Percentiles rank a stretch among this genome's conserved stretches.
phyloP scores from a whole-genome alignment of 805 yeast species.

The Scheffersomyces amazonensis region DNA sequence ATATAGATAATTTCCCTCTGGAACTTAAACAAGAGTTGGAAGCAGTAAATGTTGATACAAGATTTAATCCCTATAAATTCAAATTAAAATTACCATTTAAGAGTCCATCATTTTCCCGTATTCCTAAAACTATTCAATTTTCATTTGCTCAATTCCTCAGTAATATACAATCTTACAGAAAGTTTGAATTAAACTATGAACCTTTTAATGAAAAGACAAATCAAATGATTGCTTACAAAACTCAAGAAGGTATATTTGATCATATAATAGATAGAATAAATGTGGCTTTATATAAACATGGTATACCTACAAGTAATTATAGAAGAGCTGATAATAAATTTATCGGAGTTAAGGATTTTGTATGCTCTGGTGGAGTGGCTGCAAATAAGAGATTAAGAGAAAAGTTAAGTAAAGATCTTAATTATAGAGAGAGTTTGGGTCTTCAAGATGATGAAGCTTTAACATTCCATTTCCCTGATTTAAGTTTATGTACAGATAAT shows the following conservation, averaged over 20 bases:
- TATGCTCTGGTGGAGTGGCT: slow-evolving; percentile 95
- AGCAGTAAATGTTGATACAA: slow-evolving; percentile 15
- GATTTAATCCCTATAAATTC: slow-evolving; percentile 22
- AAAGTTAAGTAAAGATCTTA: slow-evolving; percentile 41
- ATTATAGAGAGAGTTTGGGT: slow-evolving; percentile 9
- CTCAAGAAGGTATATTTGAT: slow-evolving; percentile 65
- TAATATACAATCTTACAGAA: slow-evolving; percentile 36
- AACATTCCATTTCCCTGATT: slow-evolving; percentile 64
- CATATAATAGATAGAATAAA: slow-evolving; percentile 69
- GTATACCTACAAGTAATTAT: slow-evolving; percentile 7
- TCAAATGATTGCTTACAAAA: slow-evolving; percentile 51
- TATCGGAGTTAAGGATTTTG: slow-evolving; percentile 48
- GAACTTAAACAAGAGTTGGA: slow-evolving; percentile 23
- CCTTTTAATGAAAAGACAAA: slow-evolving; percentile 25
- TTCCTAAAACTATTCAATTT: slow-evolving; percentile 40
- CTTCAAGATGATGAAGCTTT: slow-evolving; percentile 7
- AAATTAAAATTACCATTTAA: slow-evolving; percentile 29
- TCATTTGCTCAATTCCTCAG: slow-evolving; percentile 80
- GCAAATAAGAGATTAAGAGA: slow-evolving; percentile 60
- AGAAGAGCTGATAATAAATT: slow-evolving; percentile 38
- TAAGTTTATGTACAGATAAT: slow-evolving; percentile 83
- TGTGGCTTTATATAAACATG: slow-evolving; percentile 43
- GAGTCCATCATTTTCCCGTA: slow-evolving; percentile 23
- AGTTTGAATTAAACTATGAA: slow-evolving; percentile 8
- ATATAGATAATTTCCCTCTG: slow-evolving; percentile 34